Base-by-base conservation (phyloP, 495 filamentous ascomycete genomes). In the Tirmania nivea region DNA sequence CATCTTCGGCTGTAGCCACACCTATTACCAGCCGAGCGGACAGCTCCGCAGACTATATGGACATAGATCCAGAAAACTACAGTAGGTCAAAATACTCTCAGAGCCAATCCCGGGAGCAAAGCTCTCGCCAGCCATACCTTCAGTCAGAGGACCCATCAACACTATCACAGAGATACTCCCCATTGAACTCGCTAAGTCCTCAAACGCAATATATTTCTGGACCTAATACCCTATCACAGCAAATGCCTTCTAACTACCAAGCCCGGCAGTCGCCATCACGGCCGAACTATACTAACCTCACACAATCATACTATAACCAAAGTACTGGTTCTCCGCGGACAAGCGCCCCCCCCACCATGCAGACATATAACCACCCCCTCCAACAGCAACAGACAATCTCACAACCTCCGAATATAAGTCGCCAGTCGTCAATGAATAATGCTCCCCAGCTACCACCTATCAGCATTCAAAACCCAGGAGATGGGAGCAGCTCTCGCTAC, bases 91-190 rank as follows among this genome's bases (percentile, higher is more conserved):
- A 83, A 63, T 82, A 83, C 60, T 69, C 56, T 49, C 58, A 60
- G 47, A 17, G 56, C 51, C 25, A 31, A 31, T 19, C 39, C 39
- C 39, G 39, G 17, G 39, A 45, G 17, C 58, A 61, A 48, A 34
- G 55, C 52, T 61, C 59, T 51, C 59, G 59, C 35, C 59, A 61
- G 45, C 59, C 59, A 51, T 61, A 61, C 53, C 39, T 57, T 11
- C 55, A 55, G 34, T 49, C 59, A 10, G 84, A 89, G 57, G 83
- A 84, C 54, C 85, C 84, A 21, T 73, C 83, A 36, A 83, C 39
- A 45, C 12, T 87, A 48, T 85, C 87, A 49, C 83, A 89, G 63
- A 77, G 89, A 62, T 95, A 97, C 67, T 94, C 88, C 11, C 90
- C 89, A 51, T 93, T 93, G 86, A 88, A 92, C 61, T 77, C 78